These are phyloP conservation scores for Russula sp. DNA, from an alignment of 768 basidiomycete genomes.

Conservation along the genomic window DNA sequence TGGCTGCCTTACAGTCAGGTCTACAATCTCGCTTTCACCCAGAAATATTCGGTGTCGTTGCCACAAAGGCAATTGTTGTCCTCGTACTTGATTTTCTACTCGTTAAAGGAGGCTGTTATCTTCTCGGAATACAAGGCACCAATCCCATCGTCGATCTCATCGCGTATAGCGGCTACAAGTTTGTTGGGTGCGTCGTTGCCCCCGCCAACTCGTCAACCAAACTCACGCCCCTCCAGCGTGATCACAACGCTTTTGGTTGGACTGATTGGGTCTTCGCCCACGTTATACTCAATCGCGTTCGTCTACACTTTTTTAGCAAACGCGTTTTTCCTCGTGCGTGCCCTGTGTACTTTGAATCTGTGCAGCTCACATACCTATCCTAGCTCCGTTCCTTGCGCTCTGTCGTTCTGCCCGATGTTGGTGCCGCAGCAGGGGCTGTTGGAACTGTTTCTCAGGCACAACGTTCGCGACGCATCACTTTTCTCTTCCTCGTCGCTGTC, in stretches of 20 bases:
- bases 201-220: background rate
- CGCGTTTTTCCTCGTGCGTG: constrained; percentile 86
- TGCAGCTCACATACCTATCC: constrained; percentile 8
- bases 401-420: constrained; percentile 82
- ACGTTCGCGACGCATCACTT: constrained; percentile 80
- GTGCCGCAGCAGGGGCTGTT: constrained; percentile 39
- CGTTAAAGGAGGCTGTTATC: constrained; percentile 89
- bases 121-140: constrained; percentile 78
- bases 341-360: background rate
- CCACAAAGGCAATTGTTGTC: constrained; percentile 80
- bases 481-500: constrained; percentile 83
- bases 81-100: constrained; percentile 85
- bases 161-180: constrained; percentile 96
- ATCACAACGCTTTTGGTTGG: constrained; percentile 75
- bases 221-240: constrained; percentile 51
- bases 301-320: constrained; percentile 85
- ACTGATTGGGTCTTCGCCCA: constrained; percentile 58
- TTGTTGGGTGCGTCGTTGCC: constrained; percentile 70
- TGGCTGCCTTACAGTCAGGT: constrained; percentile 82
- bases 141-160: constrained; percentile 76
- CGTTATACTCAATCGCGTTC: constrained; percentile 70
- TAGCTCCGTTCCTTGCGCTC: constrained; percentile 92
- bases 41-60: constrained; percentile 80
- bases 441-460: constrained; percentile 50
- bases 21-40: constrained; percentile 83